Evolutionary conservation across 1,284 basidiomycete species (phyloP).

Genomic region (Phellopilus nigrolimitatus): DNA sequence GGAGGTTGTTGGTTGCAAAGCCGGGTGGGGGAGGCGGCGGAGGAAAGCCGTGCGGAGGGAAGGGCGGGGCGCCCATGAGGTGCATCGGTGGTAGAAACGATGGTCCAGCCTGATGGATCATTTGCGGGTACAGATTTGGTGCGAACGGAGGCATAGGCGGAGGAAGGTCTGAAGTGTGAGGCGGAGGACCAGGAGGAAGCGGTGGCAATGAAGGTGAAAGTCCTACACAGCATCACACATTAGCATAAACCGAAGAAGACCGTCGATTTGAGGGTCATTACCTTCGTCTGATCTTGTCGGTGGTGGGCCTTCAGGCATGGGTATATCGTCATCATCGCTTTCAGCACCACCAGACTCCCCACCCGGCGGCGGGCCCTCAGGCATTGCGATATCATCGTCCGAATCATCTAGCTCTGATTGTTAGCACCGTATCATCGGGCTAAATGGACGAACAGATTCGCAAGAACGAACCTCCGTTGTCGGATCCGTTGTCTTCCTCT

Average conservation of each 20-base stretch:
- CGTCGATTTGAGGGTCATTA: slow-evolving; percentile 3
- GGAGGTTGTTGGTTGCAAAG: slow-evolving; percentile 19
- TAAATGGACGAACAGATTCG: neutral
- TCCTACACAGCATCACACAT: slow-evolving; percentile 20
- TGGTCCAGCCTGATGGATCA: slow-evolving; percentile 22
- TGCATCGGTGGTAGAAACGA: slow-evolving; percentile 22
- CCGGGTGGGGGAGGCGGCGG: slow-evolving; percentile 25
- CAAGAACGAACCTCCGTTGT: neutral
- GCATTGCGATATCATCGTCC: slow-evolving; percentile 84
- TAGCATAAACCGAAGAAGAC: slow-evolving; percentile 6
- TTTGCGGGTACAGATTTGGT: slow-evolving; percentile 21
- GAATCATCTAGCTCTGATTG: slow-evolving; percentile 24
- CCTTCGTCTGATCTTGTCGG: slow-evolving; percentile 33
- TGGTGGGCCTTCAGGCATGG: slow-evolving; percentile 80
- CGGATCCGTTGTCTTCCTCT: slow-evolving; percentile 35
- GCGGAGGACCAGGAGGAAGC: slow-evolving; percentile 30
- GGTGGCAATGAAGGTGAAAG: slow-evolving; percentile 24
- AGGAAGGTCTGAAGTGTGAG: slow-evolving; percentile 22
- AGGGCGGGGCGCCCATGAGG: slow-evolving; percentile 12
- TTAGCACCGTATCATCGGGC: neutral
- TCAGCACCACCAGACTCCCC: slow-evolving; percentile 5
- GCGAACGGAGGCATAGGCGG: slow-evolving; percentile 18
- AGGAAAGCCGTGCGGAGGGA: slow-evolving; percentile 18
- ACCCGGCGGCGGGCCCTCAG: slow-evolving; percentile 72
- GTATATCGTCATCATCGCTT: slow-evolving; percentile 68